Evolutionary conservation across 2,329 filamentous ascomycete genomes (phyloP), one percentile per base, ranked within the genome.

Genomic region (Aspergillus caelatus): DNA sequence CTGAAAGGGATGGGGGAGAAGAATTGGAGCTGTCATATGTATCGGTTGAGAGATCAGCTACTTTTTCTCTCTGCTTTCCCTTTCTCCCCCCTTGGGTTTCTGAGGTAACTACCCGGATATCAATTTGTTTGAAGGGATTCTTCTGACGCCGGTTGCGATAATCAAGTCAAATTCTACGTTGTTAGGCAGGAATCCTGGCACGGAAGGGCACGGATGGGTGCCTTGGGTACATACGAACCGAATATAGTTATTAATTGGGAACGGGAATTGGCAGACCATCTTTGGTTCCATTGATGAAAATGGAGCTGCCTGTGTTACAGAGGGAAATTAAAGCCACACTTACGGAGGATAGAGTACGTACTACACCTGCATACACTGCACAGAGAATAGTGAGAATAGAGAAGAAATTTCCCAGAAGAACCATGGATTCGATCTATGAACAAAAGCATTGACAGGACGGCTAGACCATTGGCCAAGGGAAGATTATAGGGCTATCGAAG

Each of bases 21-120:
- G 46, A 41, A 43, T 60, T 54, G 48, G 58, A 60, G 58, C 58
- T 60, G 58, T 60, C 58, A 60, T 60, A 54, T 54, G 21, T 53
- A 19, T 26, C 21, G n/a, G 5, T 23, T 21, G 32, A 39, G 32
- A 26, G 52, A 55, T 39, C 52, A 34, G 32, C 52, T 28, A 7
- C 34, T 55, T 55, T 39, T 14, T 3, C 39, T 41, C 39, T 41
- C 39, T 54, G 5, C 11, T 4, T 23, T 54, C 19, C 11, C 45
- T 26, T 48, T 26, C 21, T 46, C 5, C 43, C 14, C 46, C 46
- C 46, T 30, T 32, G 28, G 26, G 48, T 52, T 30, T 52, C 46
- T 50, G 2, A 16, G 21, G 46, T 50, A 23, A 50, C 11, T 50
- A 14, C 12, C 11, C 1, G 23, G 46, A 30, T 8, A 50, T 50